phyloP scores from a whole-genome alignment of 2,329 filamentous ascomycete species.

The Sphaerulina vaccinii region DNA sequence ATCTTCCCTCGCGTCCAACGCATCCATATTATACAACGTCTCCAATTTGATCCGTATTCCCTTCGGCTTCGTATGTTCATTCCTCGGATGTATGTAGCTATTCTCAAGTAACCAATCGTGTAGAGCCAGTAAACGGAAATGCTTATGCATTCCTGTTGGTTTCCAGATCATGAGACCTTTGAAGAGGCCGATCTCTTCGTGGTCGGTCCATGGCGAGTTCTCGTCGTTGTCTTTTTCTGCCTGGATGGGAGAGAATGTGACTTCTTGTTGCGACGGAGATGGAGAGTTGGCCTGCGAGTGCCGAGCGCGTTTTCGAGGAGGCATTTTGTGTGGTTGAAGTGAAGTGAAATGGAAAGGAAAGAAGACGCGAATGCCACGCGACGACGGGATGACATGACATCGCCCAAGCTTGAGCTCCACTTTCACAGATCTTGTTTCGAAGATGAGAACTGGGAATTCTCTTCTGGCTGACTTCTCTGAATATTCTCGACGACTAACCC shows the following conservation, averaged over 20 bases:
- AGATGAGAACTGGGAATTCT: no score
- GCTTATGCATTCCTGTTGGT: conserved; percentile 93
- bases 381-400: not conserved
- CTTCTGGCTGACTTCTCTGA: no score
- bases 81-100: conserved; percentile 36
- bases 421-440: no score
- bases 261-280: conserved; percentile 45
- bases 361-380: not conserved
- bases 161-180: conserved; percentile 94
- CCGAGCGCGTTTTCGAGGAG: conserved; percentile 67
- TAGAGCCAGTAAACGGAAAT: conserved; percentile 88
- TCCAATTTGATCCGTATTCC: conserved; percentile 88
- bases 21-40: conserved; percentile 78
- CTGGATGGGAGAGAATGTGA: conserved; percentile 33
- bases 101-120: conserved; percentile 36
- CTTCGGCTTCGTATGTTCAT: conserved; percentile 75
- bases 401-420: no score
- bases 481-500: not conserved
- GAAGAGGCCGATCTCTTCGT: conserved; percentile 88
- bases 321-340: conserved; percentile 50
- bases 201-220: conserved; percentile 86
- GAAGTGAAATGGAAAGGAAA: not conserved
- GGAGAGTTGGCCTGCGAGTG: conserved; percentile 53
- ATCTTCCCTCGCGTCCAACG: conserved; percentile 79
- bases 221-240: not conserved